Percentiles rank a stretch among this genome's conserved stretches.
phyloP scores from a whole-genome alignment of 768 basidiomycete genomes.

The Chiua virens region DNA sequence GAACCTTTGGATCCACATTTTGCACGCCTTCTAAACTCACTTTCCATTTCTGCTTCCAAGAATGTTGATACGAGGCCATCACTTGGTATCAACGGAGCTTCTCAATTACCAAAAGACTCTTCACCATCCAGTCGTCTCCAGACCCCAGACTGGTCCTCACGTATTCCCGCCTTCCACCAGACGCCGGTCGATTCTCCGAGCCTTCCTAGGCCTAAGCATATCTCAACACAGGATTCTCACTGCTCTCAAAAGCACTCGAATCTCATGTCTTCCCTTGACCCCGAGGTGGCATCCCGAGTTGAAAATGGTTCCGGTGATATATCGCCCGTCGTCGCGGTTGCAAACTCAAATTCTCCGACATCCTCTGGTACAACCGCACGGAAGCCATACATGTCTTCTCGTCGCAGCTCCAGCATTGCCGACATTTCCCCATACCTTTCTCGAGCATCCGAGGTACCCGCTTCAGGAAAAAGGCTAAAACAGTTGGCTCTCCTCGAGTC shows the following conservation, averaged over 20 bases:
- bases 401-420: slow-evolving; percentile 48
- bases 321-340: slow-evolving; percentile 5
- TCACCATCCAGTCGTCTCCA: slow-evolving; percentile 13
- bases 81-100: slow-evolving; percentile 1
- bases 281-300: background rate
- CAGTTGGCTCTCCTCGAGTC: slow-evolving; percentile 71
- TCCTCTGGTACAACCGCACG: slow-evolving; percentile 14
- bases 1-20: slow-evolving; percentile 65
- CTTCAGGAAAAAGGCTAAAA: slow-evolving; percentile 62
- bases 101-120: slow-evolving; percentile 9
- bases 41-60: slow-evolving; percentile 56
- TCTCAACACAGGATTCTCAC: slow-evolving; percentile 2
- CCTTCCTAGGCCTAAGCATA: slow-evolving; percentile 4
- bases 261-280: background rate
- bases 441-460: slow-evolving; percentile 50
- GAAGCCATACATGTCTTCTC: slow-evolving; percentile 26
- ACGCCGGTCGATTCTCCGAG: slow-evolving; percentile 4
- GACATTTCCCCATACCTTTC: slow-evolving; percentile 73
- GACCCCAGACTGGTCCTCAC: slow-evolving; percentile 35
- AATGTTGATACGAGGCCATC: slow-evolving; percentile 11
- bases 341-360: slow-evolving; percentile 7
- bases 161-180: slow-evolving; percentile 25
- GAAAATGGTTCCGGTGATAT: slow-evolving; percentile 2
- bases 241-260: slow-evolving; percentile 5
- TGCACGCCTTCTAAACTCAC: slow-evolving; percentile 61